phyloP scores from a whole-genome alignment of 2,329 filamentous ascomycete genomes.

The Colletotrichum plurivorum region DNA sequence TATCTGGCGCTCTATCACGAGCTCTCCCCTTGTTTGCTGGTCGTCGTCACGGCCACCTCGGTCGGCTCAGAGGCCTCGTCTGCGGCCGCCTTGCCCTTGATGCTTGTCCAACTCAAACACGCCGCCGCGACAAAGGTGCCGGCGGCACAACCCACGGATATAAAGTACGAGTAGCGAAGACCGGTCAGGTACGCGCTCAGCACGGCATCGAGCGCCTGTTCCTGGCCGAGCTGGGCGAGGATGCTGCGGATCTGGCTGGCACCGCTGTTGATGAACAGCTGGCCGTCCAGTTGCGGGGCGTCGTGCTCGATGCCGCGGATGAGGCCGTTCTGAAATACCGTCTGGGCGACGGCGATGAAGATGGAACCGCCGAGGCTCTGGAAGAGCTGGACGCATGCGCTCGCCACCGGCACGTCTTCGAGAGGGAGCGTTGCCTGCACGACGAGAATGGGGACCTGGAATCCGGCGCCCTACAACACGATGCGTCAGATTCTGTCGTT shows the following conservation, averaged over 20 bases:
- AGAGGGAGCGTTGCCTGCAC: conserved; percentile 66
- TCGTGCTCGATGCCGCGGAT: conserved; percentile 63
- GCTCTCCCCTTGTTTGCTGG: no score
- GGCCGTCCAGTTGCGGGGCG: conserved; percentile 61
- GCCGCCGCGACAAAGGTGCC: conserved; percentile 60
- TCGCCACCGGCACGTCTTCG: conserved; percentile 64
- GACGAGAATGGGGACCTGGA: conserved; percentile 63
- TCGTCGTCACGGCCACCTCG: no score
- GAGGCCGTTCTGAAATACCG: conserved; percentile 77
- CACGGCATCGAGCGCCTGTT: conserved; percentile 58
- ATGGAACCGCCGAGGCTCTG: conserved; percentile 77
- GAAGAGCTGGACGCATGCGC: conserved; percentile 71
- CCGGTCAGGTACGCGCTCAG: conserved; percentile 65
- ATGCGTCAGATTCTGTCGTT: no score
- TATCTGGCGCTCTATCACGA: no score
- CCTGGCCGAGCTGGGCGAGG: conserved; percentile 56
- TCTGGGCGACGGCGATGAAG: conserved; percentile 75
- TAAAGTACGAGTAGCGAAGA: conserved; percentile 65
- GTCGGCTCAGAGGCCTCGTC: not conserved
- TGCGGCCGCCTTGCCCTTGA: conserved; percentile 52
- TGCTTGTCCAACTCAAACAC: conserved; percentile 67
- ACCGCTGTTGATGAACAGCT: conserved; percentile 66
- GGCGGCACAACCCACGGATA: conserved; percentile 63
- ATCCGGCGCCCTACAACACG: conserved; percentile 53
- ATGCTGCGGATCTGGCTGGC: conserved; percentile 64